Base-by-base conservation (phyloP, 164 flowering plant species). In the Sextonia rubra region DNA sequence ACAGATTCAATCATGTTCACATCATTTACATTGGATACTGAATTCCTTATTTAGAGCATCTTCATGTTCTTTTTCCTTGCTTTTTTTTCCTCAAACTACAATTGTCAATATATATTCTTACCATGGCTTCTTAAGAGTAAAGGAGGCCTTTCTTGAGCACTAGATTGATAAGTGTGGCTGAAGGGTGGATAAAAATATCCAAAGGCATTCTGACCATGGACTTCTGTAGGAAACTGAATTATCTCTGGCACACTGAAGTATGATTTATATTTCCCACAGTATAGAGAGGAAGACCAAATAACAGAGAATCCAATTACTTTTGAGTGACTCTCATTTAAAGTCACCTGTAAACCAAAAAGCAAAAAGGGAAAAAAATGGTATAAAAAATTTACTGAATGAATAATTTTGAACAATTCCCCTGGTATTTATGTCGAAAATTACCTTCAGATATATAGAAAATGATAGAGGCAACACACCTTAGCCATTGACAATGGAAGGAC, bases 131-230 rank as follows among this genome's bases (percentile, higher is more conserved):
- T 81, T 78, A 95, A 74, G 69, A 95, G 75, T 63, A 95, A 68
- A 68, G 98, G 99, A 77, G 99, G 99, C 80, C 86, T 91, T 74
- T 95, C 99, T 60, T 82, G 91, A 23, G 25, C 74, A 73, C 80
- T 69, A 79, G 90, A 88, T 80, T 90, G 84, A 79, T 83, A 89
- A 6, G 23, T 52, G 67, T 88, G 89, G 80, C 91, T 95, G 55
- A 86, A 82, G 64, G 99, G 99, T 29, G 93, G 91, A 82, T 93
- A 95, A 77, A 83, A 95, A 81, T 89, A 93, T 78, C 97, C 99
- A 85, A 88, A 95, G 25, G 99, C 97, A 68, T 74, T 87, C 81
- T 93, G 87, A 27, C 94, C 98, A 52, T 86, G 81, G 67, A 87
- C 83, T 75, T 85, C 90, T 12, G 99, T 93, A 61, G 99, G 97